A percentile compares a stretch with the other conserved stretches of the same genome.
These are phyloP conservation scores for Chenopodium formosanum DNA, from an alignment of 148 eudicot species.

Conservation along the genomic window DNA sequence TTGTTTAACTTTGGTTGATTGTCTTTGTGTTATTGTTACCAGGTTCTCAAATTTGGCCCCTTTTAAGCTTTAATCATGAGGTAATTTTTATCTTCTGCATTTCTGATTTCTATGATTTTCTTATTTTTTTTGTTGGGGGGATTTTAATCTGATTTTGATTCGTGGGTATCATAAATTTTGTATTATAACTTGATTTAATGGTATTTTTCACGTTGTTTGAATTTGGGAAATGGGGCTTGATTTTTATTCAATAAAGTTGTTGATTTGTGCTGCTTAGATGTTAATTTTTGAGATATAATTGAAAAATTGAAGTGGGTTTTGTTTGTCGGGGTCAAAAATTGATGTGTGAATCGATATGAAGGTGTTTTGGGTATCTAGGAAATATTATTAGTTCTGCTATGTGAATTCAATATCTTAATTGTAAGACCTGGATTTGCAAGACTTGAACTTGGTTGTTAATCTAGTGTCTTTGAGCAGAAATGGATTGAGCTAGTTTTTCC, in stretches of 20 bases:
- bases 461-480: background rate
- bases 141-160: background rate
- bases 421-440: background rate
- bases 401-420: no score
- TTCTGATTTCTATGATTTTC: background rate
- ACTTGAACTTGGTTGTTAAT: background rate
- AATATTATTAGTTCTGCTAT: background rate
- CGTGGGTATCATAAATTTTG: background rate
- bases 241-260: background rate
- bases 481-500: background rate
- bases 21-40: background rate
- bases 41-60: constrained; percentile 14
- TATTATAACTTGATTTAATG: background rate
- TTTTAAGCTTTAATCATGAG: constrained; percentile 18
- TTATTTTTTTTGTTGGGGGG: background rate
- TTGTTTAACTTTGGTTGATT: background rate
- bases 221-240: background rate
- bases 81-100: background rate
- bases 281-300: background rate
- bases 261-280: background rate
- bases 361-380: background rate
- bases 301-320: background rate
- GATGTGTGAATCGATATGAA: background rate
- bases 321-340: background rate
- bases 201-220: background rate